Evolutionary conservation across 2,329 filamentous ascomycete genomes (phyloP).

Genomic region (Colletotrichum filicis): DNA sequence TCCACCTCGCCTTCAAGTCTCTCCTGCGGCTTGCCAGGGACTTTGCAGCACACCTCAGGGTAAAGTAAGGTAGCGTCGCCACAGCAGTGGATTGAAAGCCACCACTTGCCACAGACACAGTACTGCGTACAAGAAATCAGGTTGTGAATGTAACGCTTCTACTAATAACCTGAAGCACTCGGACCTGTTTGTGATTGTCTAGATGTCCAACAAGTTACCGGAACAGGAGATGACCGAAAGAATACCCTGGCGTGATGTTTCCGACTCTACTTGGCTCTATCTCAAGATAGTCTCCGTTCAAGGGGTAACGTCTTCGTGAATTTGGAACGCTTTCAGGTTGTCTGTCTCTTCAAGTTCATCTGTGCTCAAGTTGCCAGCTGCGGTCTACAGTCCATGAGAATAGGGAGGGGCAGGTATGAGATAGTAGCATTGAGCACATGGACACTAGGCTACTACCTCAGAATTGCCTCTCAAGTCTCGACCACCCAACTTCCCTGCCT

Average conservation of each 20-base stretch:
- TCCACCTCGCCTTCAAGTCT: background rate
- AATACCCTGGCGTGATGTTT: background rate
- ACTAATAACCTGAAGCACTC: slow-evolving; percentile 3
- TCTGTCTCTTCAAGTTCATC: background rate
- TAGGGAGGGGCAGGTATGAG: background rate
- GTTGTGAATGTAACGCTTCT: slow-evolving; percentile 13
- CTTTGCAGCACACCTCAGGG: background rate
- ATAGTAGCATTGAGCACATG: background rate
- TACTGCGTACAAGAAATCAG: background rate
- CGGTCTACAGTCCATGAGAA: background rate
- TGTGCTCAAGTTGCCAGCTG: background rate
- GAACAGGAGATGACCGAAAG: background rate
- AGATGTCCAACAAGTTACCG: background rate
- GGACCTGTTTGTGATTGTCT: background rate
- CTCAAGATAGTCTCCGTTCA: background rate
- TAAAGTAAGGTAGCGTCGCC: slow-evolving; percentile 1
- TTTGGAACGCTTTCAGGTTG: background rate
- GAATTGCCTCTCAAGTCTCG: background rate
- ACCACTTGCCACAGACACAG: slow-evolving; percentile 13
- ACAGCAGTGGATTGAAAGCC: slow-evolving; percentile 20
- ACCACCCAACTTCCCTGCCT: background rate
- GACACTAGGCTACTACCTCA: background rate
- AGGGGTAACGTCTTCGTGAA: background rate
- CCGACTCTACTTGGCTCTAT: background rate
- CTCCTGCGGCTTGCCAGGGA: background rate